A percentile compares a stretch with the other conserved stretches of the same genome.
Evolutionary conservation across 2,329 filamentous ascomycete genomes (phyloP).

Genomic region (Exophiala alcalophila): DNA sequence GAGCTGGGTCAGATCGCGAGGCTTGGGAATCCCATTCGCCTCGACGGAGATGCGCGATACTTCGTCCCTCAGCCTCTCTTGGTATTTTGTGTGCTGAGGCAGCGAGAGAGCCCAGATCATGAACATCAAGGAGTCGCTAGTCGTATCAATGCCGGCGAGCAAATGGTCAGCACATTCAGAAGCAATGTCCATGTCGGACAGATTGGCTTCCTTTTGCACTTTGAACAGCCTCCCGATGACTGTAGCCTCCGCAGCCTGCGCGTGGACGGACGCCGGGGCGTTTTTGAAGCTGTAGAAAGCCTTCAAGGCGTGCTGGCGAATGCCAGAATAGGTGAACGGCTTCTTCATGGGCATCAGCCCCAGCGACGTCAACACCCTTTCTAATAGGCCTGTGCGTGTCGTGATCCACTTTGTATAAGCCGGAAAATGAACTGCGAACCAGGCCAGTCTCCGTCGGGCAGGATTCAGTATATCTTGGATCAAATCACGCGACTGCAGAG

Average conservation of each 20-base stretch:
- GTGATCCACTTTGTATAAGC: constrained; percentile 51
- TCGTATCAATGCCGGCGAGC: constrained; percentile 53
- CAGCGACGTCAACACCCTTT: constrained; percentile 34
- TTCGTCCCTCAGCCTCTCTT: constrained; percentile 47
- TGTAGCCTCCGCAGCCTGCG: constrained; percentile 22
- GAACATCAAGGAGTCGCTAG: constrained; percentile 52
- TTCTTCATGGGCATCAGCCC: constrained; percentile 50
- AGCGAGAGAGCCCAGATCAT: constrained; percentile 51
- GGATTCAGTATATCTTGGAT: constrained; percentile 51
- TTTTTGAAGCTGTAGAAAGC: constrained; percentile 35
- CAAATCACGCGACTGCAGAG: constrained; percentile 39
- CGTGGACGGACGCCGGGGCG: constrained; percentile 31
- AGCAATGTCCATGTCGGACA: constrained; percentile 50
- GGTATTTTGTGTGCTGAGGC: constrained; percentile 41
- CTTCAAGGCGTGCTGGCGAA: constrained; percentile 44
- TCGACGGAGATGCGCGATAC: constrained; percentile 33
- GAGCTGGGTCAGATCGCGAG: constrained; percentile 39
- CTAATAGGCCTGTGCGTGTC: constrained; percentile 40
- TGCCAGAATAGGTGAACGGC: constrained; percentile 52
- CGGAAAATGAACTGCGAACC: constrained; percentile 50
- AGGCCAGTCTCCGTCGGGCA: constrained; percentile 45
- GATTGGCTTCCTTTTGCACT: constrained; percentile 28
- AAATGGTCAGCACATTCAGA: constrained; percentile 55
- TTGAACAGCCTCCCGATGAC: constrained; percentile 30
- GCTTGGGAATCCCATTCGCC: constrained; percentile 36